Conservation (phyloP, 495 filamentous ascomycete genomes). For the Eremomyces bilateralis region DNA sequence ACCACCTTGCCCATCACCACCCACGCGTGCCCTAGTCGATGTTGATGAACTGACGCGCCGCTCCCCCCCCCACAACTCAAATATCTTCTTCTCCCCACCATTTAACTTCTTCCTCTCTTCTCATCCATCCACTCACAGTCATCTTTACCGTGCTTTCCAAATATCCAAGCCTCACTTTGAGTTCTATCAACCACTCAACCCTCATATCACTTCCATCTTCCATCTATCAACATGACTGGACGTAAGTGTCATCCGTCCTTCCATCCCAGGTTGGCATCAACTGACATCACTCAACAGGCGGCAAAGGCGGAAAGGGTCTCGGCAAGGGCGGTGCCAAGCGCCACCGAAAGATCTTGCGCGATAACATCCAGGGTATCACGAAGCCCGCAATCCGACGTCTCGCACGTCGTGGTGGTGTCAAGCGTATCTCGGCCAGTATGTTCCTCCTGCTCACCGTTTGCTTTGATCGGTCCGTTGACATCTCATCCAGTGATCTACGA, state of each 20-base stretch:
- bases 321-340: slow-evolving; percentile 45
- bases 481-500: slow-evolving; percentile 70
- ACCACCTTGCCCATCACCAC: too few species aligned
- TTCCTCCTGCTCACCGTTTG: slow-evolving; percentile 6
- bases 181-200: slow-evolving; percentile 1
- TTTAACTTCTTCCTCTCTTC: slow-evolving; percentile 4
- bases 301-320: slow-evolving; percentile 28
- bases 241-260: slow-evolving; percentile 41
- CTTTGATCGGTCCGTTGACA: slow-evolving; percentile 1
- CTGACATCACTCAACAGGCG: slow-evolving; percentile 19
- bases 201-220: slow-evolving; percentile 11
- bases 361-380: slow-evolving; percentile 79
- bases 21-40: too few species aligned
- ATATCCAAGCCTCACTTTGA: background rate
- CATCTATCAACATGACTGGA: slow-evolving; percentile 57
- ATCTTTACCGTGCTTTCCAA: slow-evolving; percentile 2
- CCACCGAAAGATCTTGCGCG: slow-evolving; percentile 28
- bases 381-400: slow-evolving; percentile 99
- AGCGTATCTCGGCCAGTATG: slow-evolving; percentile 98
- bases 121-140: slow-evolving; percentile 4
- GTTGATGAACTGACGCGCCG: background rate
- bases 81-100: slow-evolving; percentile 3
- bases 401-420: slow-evolving; percentile 34
- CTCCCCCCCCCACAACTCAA: background rate
- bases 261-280: slow-evolving; percentile 1